Evolutionary conservation across 306 rosid genomes (phyloP).

Genomic region (Dryas drummondii): DNA sequence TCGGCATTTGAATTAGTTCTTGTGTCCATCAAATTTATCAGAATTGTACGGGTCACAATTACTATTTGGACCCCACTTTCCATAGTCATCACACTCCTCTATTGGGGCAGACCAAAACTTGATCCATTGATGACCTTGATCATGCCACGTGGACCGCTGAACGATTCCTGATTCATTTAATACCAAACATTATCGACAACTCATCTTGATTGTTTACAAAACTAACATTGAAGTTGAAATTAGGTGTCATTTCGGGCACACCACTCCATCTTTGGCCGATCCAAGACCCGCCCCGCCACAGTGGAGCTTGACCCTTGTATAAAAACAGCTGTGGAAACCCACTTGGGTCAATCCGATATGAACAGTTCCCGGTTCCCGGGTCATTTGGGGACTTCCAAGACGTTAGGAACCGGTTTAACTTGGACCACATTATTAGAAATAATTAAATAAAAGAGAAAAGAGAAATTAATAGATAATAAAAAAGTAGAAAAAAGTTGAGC

Average conservation of each 20-base stretch:
- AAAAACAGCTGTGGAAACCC: conserved; percentile 39
- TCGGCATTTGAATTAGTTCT: conserved; percentile 37
- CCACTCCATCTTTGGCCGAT: conserved; percentile 34
- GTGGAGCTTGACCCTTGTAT: conserved; percentile 8
- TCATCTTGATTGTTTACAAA: conserved; percentile 25
- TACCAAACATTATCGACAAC: not conserved
- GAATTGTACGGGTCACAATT: conserved; percentile 40
- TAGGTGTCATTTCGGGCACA: conserved; percentile 22
- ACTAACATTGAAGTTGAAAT: conserved; percentile 14
- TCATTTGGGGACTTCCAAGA: conserved; percentile 40
- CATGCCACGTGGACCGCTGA: conserved; percentile 33
- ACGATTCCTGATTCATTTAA: conserved; percentile 28
- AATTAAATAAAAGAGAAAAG: too few relatives aligned
- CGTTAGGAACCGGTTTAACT: conserved; percentile 9
- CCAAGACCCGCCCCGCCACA: not conserved
- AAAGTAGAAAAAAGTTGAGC: too few relatives aligned
- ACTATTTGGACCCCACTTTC: conserved; percentile 45
- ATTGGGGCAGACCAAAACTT: conserved; percentile 38
- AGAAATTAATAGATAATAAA: too few relatives aligned
- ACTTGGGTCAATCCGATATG: conserved; percentile 13
- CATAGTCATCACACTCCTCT: conserved; percentile 42
- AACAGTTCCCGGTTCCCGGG: conserved; percentile 43
- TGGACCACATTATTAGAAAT: too few relatives aligned
- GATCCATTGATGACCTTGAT: conserved; percentile 29
- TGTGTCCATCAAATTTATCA: conserved; percentile 34